These are phyloP conservation scores for Albugo candida DNA, from an alignment of 352 stramenopile species.

Conservation along the genomic window DNA sequence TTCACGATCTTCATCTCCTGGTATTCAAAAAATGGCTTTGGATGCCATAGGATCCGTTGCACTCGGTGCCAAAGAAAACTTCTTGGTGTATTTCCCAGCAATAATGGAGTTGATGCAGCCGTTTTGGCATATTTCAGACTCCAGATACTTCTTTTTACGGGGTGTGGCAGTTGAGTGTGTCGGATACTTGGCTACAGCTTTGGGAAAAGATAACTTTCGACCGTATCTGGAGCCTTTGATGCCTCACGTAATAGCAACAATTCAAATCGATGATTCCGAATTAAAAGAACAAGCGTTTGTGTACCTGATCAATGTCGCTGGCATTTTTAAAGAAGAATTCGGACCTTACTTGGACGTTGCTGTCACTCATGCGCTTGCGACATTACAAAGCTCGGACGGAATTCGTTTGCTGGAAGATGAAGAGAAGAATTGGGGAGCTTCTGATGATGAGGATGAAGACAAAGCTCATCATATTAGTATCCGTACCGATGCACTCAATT, in stretches of 20 bases:
- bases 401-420: conserved; percentile 54
- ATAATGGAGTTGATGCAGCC: conserved; percentile 73
- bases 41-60: conserved; percentile 91
- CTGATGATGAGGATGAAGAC: conserved; percentile 49
- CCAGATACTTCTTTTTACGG: conserved; percentile 85
- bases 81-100: conserved; percentile 88
- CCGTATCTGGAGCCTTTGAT: conserved; percentile 89
- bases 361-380: conserved; percentile 42
- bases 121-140: conserved; percentile 84
- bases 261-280: conserved; percentile 87
- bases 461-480: conserved; percentile 70
- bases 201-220: conserved; percentile 90
- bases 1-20: conserved; percentile 79
- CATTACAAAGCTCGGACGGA: conserved; percentile 59
- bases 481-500: conserved; percentile 67
- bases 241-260: conserved; percentile 86
- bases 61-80: conserved; percentile 92
- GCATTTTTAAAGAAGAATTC: conserved; percentile 96
- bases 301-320: conserved; percentile 96
- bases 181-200: conserved; percentile 92
- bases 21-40: conserved; percentile 94
- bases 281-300: conserved; percentile 96
- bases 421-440: conserved; percentile 53
- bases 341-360: conserved; percentile 78
- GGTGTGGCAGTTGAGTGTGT: conserved; percentile 95